A percentile compares a stretch with the other conserved stretches of the same genome.
Evolutionary conservation across 768 basidiomycete species (phyloP).

Genomic region (Nidula microcarpa): DNA sequence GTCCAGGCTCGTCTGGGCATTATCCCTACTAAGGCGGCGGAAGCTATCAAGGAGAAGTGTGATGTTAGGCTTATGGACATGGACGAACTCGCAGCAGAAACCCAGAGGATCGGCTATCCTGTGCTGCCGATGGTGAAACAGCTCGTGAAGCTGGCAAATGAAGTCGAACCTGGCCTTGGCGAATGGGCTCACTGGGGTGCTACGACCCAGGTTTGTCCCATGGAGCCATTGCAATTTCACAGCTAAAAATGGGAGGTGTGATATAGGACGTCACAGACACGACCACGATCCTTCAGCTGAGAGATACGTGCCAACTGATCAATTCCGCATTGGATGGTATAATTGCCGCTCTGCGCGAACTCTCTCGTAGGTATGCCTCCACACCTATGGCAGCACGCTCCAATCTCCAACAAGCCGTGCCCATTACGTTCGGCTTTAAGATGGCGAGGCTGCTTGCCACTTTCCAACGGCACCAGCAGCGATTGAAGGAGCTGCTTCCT

Average conservation of each 20-base stretch:
- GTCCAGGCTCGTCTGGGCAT: conserved; percentile 34
- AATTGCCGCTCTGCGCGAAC: conserved; percentile 16
- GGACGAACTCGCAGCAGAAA: conserved; percentile 31
- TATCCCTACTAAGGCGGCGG: conserved; percentile 34
- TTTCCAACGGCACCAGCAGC: conserved; percentile 33
- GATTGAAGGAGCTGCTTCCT: conserved; percentile 29
- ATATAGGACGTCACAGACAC: conserved; percentile 48
- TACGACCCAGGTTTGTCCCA: conserved; percentile 37
- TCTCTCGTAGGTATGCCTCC: conserved; percentile 25
- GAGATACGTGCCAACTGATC: conserved; percentile 32
- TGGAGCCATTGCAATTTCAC: not conserved
- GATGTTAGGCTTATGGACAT: conserved; percentile 32
- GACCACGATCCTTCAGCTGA: conserved; percentile 37
- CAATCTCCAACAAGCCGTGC: conserved; percentile 46
- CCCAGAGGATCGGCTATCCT: conserved; percentile 40
- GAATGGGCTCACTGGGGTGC: conserved; percentile 49
- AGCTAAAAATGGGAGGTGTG: conserved; percentile 1
- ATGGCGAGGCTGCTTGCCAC: conserved; percentile 40
- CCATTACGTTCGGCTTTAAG: conserved; percentile 45
- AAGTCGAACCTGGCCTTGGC: conserved; percentile 26
- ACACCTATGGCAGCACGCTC: conserved; percentile 45
- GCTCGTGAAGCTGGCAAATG: conserved; percentile 33
- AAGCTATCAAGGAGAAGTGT: conserved; percentile 29
- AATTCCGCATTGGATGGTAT: conserved; percentile 23
- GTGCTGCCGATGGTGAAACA: conserved; percentile 41